Evolutionary conservation across 345 rosid genomes (phyloP).

Genomic region (Cardamine occulta): DNA sequence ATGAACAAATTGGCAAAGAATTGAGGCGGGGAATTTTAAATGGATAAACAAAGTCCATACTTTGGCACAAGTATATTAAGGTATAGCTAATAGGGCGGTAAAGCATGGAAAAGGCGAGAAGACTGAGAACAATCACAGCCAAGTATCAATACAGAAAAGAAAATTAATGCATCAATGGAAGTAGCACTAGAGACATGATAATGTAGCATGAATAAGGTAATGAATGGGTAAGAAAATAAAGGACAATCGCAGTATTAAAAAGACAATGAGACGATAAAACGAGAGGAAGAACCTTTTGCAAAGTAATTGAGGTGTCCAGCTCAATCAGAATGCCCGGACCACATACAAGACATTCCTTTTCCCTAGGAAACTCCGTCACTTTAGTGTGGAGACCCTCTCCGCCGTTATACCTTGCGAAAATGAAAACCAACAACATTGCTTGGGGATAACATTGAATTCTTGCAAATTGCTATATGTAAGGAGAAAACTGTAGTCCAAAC

Average conservation of each 20-base stretch:
- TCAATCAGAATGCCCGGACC: slow-evolving; percentile 92
- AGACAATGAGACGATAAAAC: slow-evolving; percentile 11
- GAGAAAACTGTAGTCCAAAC: slow-evolving; percentile 18
- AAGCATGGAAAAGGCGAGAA: background rate
- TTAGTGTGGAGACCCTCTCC: slow-evolving; percentile 85
- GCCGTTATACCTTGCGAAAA: slow-evolving; percentile 74
- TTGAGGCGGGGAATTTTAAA: background rate
- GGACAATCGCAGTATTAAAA: slow-evolving; percentile 3
- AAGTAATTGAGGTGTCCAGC: slow-evolving; percentile 69
- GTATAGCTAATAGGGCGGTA: background rate
- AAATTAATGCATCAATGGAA: slow-evolving; percentile 7
- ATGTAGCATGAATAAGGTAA: slow-evolving; percentile 8
- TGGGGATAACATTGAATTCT: slow-evolving; percentile 10
- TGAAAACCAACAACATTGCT: slow-evolving; percentile 25
- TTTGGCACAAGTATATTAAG: background rate
- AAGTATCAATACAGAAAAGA: background rate
- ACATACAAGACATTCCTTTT: slow-evolving; percentile 92
- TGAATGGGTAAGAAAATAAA: slow-evolving; percentile 1
- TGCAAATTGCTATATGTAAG: background rate
- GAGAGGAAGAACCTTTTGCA: slow-evolving; percentile 67
- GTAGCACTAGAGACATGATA: slow-evolving; percentile 4
- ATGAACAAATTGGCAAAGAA: slow-evolving; percentile 14
- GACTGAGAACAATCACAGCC: background rate
- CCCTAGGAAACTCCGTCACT: slow-evolving; percentile 81
- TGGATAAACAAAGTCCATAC: background rate